These are phyloP conservation scores for Eucommia ulmoides DNA, from an alignment of 257 asterid species.

Conservation along the genomic window DNA sequence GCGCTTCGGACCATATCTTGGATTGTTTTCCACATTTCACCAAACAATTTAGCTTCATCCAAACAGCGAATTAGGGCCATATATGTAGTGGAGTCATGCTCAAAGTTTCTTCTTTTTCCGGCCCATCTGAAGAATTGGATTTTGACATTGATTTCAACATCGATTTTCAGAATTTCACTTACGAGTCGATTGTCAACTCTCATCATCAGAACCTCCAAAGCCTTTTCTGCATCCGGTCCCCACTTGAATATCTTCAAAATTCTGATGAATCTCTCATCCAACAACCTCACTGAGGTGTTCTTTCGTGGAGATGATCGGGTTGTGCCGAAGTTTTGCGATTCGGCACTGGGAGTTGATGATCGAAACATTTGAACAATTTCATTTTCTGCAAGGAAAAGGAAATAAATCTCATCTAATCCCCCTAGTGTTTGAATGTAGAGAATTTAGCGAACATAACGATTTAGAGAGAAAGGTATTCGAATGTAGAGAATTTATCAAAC, in stretches of 20 bases:
- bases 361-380: conserved; percentile 81
- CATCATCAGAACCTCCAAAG: conserved; percentile 63
- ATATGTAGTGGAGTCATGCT: conserved; percentile 65
- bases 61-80: conserved; percentile 58
- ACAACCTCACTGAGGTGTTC: conserved; percentile 26
- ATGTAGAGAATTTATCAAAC: not conserved
- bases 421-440: not conserved
- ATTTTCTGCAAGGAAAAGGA: conserved; percentile 36
- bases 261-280: conserved; percentile 80
- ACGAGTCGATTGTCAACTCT: conserved; percentile 68
- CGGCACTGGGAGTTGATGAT: conserved; percentile 43
- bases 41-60: conserved; percentile 49
- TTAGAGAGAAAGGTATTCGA: not conserved
- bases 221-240: conserved; percentile 93
- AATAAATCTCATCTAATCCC: not conserved
- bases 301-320: conserved; percentile 13
- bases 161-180: conserved; percentile 63
- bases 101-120: conserved; percentile 70
- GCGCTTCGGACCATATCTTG: conserved; percentile 69
- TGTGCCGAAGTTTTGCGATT: conserved; percentile 14
- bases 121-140: conserved; percentile 85
- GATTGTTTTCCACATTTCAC: conserved; percentile 70
- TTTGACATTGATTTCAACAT: conserved; percentile 68
- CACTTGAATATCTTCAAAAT: conserved; percentile 87
- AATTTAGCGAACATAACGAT: not conserved